Conservation (phyloP, 768 basidiomycete genomes). For the Fomitopsis pulvina region DNA sequence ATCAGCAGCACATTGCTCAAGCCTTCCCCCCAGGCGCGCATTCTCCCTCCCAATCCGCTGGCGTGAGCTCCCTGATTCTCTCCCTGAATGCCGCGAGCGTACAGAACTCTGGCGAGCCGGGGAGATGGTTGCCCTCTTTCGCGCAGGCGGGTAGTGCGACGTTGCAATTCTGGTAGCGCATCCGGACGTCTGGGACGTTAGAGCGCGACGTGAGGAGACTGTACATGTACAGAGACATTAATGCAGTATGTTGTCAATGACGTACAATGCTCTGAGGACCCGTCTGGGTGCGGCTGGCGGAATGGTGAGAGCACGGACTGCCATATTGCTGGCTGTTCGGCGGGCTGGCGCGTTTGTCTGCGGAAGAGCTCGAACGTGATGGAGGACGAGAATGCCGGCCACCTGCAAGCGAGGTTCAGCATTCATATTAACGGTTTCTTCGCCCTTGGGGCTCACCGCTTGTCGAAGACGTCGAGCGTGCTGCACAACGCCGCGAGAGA, state of each 20-base stretch:
- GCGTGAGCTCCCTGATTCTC: constrained; percentile 59
- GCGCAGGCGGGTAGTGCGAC: constrained; percentile 60
- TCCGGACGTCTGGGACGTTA: constrained; percentile 38
- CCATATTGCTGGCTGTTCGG: constrained; percentile 14
- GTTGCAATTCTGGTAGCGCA: constrained; percentile 69
- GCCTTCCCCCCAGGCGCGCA: constrained; percentile 27
- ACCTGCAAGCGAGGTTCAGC: constrained; percentile 30
- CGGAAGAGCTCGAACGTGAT: constrained; percentile 70
- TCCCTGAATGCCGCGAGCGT: constrained; percentile 56
- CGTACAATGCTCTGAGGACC: constrained; percentile 38
- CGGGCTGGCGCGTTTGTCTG: constrained; percentile 9
- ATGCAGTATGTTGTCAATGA: no score
- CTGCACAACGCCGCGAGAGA: constrained; percentile 55
- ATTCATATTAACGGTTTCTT: neutral
- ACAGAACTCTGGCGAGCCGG: constrained; percentile 70
- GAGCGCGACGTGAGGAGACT: neutral
- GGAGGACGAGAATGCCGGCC: constrained; percentile 72
- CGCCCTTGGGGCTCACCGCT: constrained; percentile 37
- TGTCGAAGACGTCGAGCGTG: constrained; percentile 69
- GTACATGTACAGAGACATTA: neutral
- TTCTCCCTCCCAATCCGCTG: constrained; percentile 58
- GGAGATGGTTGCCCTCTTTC: constrained; percentile 57
- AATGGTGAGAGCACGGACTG: constrained; percentile 40
- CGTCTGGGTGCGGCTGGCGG: constrained; percentile 13
- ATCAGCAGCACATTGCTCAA: neutral